phyloP scores from a whole-genome alignment of 169 alveolate genomes.

The Perkinsus olseni region DNA sequence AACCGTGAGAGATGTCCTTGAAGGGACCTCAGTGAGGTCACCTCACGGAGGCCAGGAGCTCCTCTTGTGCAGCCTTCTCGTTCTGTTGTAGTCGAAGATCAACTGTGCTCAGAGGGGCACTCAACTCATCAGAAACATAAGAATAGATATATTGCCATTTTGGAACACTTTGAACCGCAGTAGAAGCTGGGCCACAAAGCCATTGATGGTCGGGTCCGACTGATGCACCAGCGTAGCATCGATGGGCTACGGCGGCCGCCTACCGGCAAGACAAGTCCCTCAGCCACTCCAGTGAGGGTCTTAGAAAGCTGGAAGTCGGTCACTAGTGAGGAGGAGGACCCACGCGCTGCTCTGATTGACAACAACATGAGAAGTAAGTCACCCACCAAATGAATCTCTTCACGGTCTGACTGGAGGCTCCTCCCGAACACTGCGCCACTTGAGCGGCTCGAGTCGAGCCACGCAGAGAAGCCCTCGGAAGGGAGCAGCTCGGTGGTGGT shows the following conservation, averaged over 20 bases:
- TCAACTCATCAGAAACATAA: too few species aligned
- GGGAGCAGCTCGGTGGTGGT: background rate
- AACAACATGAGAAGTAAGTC: too few species aligned
- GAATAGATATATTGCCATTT: too few species aligned
- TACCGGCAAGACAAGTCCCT: background rate
- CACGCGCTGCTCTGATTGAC: too few species aligned
- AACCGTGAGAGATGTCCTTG: background rate
- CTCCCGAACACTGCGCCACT: background rate
- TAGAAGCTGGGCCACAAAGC: background rate
- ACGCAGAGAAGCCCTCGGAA: background rate
- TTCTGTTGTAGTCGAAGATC: background rate
- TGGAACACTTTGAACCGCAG: too few species aligned
- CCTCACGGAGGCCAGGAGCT: background rate
- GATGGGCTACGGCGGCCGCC: too few species aligned
- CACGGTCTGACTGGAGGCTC: background rate
- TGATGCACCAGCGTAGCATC: background rate
- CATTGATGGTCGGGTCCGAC: background rate
- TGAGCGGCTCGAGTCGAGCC: too few species aligned
- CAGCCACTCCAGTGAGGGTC: background rate
- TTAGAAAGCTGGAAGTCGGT: background rate
- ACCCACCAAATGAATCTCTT: background rate
- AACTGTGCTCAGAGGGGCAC: background rate
- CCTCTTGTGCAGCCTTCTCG: background rate
- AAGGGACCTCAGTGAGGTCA: background rate
- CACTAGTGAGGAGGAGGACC: background rate